phyloP scores from a whole-genome alignment of 306 rosid species.

The Prunus mume region DNA sequence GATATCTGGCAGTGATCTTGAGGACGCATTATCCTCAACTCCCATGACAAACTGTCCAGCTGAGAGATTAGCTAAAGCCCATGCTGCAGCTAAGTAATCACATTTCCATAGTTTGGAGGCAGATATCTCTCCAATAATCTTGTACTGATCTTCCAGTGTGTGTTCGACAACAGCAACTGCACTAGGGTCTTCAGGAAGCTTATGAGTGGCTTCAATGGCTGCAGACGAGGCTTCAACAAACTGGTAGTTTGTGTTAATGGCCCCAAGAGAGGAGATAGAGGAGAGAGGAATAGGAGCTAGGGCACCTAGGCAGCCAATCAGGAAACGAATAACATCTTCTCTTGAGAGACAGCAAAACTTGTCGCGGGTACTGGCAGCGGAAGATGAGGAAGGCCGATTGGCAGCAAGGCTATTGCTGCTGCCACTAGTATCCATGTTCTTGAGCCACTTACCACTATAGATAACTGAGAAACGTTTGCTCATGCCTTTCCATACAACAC shows the following conservation, averaged over 20 bases:
- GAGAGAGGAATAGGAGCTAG: constrained; percentile 94
- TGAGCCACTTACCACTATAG: constrained; percentile 90
- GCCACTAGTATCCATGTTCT: constrained; percentile 57
- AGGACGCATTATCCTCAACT: constrained; percentile 71
- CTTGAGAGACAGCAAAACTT: constrained; percentile 89
- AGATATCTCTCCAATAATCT: constrained; percentile 92
- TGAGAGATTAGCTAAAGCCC: constrained; percentile 89
- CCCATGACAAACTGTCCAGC: constrained; percentile 99
- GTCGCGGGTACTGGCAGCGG: constrained; percentile 37
- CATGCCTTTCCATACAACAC: constrained; percentile 92
- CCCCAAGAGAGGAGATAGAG: constrained; percentile 70
- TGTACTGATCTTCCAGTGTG: constrained; percentile 39
- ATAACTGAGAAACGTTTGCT: constrained; percentile 92
- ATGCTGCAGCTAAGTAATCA: constrained; percentile 77
- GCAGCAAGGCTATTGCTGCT: constrained; percentile 53
- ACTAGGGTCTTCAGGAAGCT: constrained; percentile 69
- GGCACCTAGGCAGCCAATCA: constrained; percentile 97
- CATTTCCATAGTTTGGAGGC: constrained; percentile 94
- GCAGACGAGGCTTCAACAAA: constrained; percentile 64
- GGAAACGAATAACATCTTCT: constrained; percentile 94
- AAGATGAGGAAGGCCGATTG: constrained; percentile 55
- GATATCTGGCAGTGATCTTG: constrained; percentile 44
- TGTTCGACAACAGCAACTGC: constrained; percentile 80
- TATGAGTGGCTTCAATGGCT: constrained; percentile 57
- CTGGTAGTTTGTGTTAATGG: constrained; percentile 65